Base-by-base conservation (phyloP, 208 protist genomes). In the Herpetomonas tarakana region DNA sequence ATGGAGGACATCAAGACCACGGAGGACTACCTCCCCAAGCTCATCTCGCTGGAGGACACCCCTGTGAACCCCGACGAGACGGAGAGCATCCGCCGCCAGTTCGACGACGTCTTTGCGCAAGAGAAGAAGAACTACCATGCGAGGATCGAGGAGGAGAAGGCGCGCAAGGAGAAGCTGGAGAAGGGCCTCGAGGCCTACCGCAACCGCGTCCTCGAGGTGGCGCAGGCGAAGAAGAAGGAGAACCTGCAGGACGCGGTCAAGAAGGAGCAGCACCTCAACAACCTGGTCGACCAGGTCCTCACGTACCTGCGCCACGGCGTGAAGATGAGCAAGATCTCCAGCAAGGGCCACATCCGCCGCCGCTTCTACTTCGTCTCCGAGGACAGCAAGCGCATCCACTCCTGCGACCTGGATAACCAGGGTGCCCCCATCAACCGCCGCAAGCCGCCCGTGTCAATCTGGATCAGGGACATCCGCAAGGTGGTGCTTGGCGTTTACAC, bases 351-450 rank as follows among this genome's bases (percentile, higher is more conserved):
- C 60, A 58, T 87, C 47, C 78, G 82, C 47, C 69, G 76, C 38
- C 85, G 88, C 49, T 94, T 92, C 62, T 93, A 91, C 66, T 97
- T 94, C 62, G 57, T 97, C 53, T 96, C 91, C 38, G 86, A 95
- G 2, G 86, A 95, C 71, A 71, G 72, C 60, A 91, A 87, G 63
- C 75, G 81, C 63, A 94, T 97, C 59, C 86, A 91, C 58, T 88
- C 88, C 2, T 95, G 84, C 54, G 91, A 97, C 49, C 65, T 97
- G n/a, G 87, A 94, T 68, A 66, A 77, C 58, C 68, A 80, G 25
- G 88, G 85, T 14, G 28, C 58, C 2, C 86, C 86, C 21, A 82
- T 96, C 59, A 95, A 81, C 74, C 82, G 80, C 21, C 79, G 78
- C 44, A 91, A 92, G 70, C 91, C 91, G 16, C 71, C 91, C 6